phyloP scores from a whole-genome alignment of 1,139 yeast species.

The Candida gigantensis region DNA sequence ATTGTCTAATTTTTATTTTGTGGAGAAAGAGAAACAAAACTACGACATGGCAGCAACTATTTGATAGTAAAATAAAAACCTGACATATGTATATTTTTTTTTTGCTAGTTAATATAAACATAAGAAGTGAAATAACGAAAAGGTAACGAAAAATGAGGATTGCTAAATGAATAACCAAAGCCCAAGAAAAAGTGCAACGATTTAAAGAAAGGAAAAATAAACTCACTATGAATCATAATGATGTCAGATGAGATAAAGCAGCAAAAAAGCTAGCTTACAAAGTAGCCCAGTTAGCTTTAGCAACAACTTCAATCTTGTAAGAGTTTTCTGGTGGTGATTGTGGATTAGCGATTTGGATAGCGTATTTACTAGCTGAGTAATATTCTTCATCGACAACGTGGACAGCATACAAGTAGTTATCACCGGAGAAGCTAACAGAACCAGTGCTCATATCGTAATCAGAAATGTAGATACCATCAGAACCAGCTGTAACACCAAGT shows the following conservation, averaged over 20 bases:
- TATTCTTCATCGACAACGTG: constrained; percentile 4
- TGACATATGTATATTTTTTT: too few species aligned
- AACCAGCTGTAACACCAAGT: constrained; percentile 6
- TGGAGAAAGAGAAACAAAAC: too few species aligned
- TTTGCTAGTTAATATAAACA: too few species aligned
- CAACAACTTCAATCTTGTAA: constrained; percentile 1
- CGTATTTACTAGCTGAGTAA: constrained; percentile 5
- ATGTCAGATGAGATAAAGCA: not conserved
- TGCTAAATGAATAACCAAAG: too few species aligned
- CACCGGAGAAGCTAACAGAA: constrained; percentile 3
- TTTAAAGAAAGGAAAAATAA: not conserved
- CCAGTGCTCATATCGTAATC: constrained; percentile 1
- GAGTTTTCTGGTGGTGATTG: constrained; percentile 1
- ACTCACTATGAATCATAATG: not conserved
- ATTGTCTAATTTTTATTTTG: too few species aligned
- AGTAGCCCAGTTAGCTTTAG: not conserved
- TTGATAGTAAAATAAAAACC: too few species aligned
- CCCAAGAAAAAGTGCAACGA: too few species aligned
- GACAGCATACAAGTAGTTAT: constrained; percentile 5
- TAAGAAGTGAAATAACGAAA: too few species aligned
- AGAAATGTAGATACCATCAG: constrained; percentile 5
- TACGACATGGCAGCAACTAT: too few species aligned
- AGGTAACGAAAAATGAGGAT: too few species aligned
- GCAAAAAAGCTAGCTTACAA: not conserved
- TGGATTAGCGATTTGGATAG: constrained; percentile 5